Conservation (phyloP, 352 stramenopile genomes). For the Globisporangium canariense region DNA sequence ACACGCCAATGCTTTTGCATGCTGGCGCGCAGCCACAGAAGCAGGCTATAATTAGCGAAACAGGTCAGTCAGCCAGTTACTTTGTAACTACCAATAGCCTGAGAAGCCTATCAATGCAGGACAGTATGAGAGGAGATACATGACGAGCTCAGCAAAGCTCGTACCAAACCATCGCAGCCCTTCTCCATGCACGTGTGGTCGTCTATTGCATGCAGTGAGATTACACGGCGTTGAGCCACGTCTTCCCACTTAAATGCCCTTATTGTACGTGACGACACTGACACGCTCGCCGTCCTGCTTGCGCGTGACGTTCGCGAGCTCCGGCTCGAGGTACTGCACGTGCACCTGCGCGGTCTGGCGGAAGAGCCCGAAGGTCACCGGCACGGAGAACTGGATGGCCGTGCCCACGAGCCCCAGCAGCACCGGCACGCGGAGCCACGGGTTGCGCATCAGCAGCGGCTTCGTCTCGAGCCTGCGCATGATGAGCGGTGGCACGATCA, state of each 20-base stretch:
- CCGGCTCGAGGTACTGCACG: constrained; percentile 58
- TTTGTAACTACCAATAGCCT: too few species aligned
- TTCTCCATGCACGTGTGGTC: not conserved
- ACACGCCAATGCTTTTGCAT: not conserved
- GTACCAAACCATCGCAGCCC: not conserved
- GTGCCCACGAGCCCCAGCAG: constrained; percentile 67
- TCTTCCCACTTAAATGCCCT: constrained; percentile 45
- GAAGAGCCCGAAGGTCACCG: constrained; percentile 84
- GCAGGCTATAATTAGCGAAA: too few species aligned
- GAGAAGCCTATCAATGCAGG: too few species aligned
- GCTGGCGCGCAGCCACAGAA: too few species aligned
- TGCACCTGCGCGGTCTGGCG: constrained; percentile 73
- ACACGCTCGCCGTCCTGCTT: constrained; percentile 48
- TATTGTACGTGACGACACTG: constrained; percentile 79
- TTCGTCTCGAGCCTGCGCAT: constrained; percentile 53
- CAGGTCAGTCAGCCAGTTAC: too few species aligned
- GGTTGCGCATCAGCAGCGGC: constrained; percentile 32
- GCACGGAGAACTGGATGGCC: constrained; percentile 83
- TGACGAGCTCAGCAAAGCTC: not conserved
- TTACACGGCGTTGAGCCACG: not conserved
- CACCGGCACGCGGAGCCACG: constrained; percentile 63
- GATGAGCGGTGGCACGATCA: constrained; percentile 67
- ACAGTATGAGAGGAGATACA: not conserved
- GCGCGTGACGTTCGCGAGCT: constrained; percentile 35
- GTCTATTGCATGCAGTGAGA: constrained; percentile 3